These are phyloP conservation scores for Graphiopsis chlorocephala DNA, from an alignment of 2,329 filamentous ascomycete species.

Conservation along the genomic window DNA sequence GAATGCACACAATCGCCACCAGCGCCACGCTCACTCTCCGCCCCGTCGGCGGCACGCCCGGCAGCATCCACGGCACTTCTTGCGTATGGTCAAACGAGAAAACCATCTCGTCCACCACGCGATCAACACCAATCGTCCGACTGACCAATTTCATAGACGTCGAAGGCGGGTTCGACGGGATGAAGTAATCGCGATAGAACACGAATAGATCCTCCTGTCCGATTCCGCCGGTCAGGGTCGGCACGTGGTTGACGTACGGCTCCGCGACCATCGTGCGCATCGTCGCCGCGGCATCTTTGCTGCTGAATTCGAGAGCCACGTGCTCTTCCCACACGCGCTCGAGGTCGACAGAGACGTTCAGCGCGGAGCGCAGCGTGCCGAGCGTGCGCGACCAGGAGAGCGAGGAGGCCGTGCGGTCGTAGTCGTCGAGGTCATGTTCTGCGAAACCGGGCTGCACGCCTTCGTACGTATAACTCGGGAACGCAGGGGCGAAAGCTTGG, in stretches of 20 bases:
- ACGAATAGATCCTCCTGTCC: slow-evolving; percentile 41
- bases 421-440: slow-evolving; percentile 39
- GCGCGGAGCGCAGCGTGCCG: slow-evolving; percentile 32
- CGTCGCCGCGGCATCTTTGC: slow-evolving; percentile 29
- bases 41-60: slow-evolving; percentile 54
- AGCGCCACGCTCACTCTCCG: slow-evolving; percentile 56
- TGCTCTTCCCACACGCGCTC: slow-evolving; percentile 39
- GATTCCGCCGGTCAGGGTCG: slow-evolving; percentile 45
- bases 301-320: slow-evolving; percentile 26
- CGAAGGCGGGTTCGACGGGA: slow-evolving; percentile 52
- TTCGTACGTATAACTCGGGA: slow-evolving; percentile 40
- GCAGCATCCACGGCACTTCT: slow-evolving; percentile 57
- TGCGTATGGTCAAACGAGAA: slow-evolving; percentile 56
- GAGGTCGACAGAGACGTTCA: slow-evolving; percentile 31
- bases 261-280: slow-evolving; percentile 32
- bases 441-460: slow-evolving; percentile 41
- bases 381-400: slow-evolving; percentile 45
- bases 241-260: slow-evolving; percentile 38
- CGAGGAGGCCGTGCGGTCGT: slow-evolving; percentile 40
- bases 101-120: slow-evolving; percentile 59
- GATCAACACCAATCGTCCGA: slow-evolving; percentile 55
- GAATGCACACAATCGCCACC: slow-evolving; percentile 54
- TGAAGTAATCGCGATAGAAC: slow-evolving; percentile 59
- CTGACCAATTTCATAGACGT: slow-evolving; percentile 54
- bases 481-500: slow-evolving; percentile 38